Evolutionary conservation across 2,329 filamentous ascomycete genomes (phyloP).

Genomic region (Geosmithia putterillii): DNA sequence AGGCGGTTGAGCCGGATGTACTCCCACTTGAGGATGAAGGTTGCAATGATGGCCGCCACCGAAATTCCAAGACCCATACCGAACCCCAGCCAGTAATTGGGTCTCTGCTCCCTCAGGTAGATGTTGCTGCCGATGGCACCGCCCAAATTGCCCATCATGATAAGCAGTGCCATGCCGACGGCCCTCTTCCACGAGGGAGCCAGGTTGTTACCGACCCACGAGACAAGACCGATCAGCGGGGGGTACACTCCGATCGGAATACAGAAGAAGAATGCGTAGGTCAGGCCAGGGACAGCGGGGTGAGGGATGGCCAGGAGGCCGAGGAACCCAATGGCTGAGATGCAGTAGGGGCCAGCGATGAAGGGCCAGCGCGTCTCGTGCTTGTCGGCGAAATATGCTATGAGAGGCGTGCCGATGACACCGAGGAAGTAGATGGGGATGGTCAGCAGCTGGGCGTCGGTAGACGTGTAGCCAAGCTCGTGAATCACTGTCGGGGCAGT

Average conservation of each 20-base stretch:
- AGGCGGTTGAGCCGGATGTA: no score
- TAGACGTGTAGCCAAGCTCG: slow-evolving; percentile 22
- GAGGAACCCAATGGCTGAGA: slow-evolving; percentile 4
- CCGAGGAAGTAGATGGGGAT: slow-evolving; percentile 3
- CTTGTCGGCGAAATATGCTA: slow-evolving; percentile 3
- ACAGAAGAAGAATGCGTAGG: slow-evolving; percentile 13
- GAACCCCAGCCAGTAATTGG: no score
- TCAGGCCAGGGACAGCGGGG: slow-evolving; percentile 9
- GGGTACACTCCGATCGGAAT: slow-evolving; percentile 13
- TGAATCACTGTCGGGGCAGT: slow-evolving; percentile 22
- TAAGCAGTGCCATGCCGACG: slow-evolving; percentile 5
- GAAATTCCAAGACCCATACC: no score
- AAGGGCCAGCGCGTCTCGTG: slow-evolving; percentile 4
- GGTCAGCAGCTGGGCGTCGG: slow-evolving; percentile 10
- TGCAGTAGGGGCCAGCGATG: slow-evolving; percentile 4
- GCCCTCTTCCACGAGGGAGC: slow-evolving; percentile 6
- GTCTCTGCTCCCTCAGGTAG: no score
- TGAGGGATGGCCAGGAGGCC: slow-evolving; percentile 5
- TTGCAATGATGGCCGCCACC: no score
- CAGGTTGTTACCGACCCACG: slow-evolving; percentile 7
- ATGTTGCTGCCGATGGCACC: slow-evolving; percentile 4
- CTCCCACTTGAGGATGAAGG: no score
- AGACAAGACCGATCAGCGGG: slow-evolving; percentile 10
- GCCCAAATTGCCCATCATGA: slow-evolving; percentile 4
- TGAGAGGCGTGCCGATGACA: slow-evolving; percentile 2